A percentile compares a stretch with the other conserved stretches of the same genome.
Conservation (phyloP, 1,139 yeast species). For the Wickerhamomyces sp. region DNA sequence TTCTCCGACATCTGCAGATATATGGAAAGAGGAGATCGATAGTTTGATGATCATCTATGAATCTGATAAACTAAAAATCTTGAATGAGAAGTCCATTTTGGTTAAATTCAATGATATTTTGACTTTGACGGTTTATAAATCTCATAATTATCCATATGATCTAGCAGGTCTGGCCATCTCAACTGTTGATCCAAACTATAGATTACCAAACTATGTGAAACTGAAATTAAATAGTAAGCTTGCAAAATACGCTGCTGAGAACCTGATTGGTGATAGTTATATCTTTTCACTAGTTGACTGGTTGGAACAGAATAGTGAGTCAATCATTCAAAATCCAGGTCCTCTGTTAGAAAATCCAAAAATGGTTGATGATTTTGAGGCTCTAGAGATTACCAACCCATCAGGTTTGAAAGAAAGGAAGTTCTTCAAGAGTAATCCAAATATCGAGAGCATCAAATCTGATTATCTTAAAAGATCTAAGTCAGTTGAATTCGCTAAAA, state of each 20-base stretch:
- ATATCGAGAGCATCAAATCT: constrained; percentile 26
- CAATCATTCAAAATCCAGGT: constrained; percentile 69
- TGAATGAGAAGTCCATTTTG: constrained; percentile 20
- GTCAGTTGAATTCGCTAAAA: constrained; percentile 27
- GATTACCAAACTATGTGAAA: constrained; percentile 71
- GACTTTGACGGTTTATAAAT: constrained; percentile 47
- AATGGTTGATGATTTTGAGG: constrained; percentile 1
- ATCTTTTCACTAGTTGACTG: constrained; percentile 66
- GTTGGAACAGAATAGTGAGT: constrained; percentile 58
- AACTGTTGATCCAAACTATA: constrained; percentile 39
- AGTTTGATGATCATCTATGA: constrained; percentile 57
- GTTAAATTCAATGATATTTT: constrained; percentile 27
- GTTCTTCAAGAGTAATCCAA: constrained; percentile 20
- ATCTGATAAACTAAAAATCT: constrained; percentile 27
- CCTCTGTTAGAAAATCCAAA: constrained; percentile 38
- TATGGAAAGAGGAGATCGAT: constrained; percentile 79
- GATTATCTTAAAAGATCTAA: constrained; percentile 25
- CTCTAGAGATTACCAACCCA: background rate
- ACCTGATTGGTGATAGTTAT: constrained; percentile 63
- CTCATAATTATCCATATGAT: constrained; percentile 50
- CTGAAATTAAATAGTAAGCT: constrained; percentile 53
- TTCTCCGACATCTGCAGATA: constrained; percentile 29
- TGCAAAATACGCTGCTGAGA: constrained; percentile 35
- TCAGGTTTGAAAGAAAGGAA: constrained; percentile 7
- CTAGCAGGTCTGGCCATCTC: constrained; percentile 60